phyloP scores from a whole-genome alignment of 805 yeast genomes.

The Wickerhamomyces rabaulensis region DNA sequence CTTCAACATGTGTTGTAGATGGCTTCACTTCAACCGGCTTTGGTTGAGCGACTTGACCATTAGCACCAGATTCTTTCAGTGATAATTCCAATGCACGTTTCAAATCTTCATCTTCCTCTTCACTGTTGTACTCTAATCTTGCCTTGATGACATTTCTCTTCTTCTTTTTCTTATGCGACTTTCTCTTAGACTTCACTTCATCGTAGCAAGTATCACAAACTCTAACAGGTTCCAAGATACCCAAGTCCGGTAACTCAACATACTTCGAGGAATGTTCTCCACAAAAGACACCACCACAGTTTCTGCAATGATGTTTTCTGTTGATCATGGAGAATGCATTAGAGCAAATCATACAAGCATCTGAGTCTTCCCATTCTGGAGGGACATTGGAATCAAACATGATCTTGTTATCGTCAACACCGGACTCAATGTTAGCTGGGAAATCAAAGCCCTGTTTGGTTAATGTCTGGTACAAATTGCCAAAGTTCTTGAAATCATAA shows the following conservation, averaged over 20 bases:
- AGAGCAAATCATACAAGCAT: conserved; percentile 92
- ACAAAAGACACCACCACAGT: conserved; percentile 94
- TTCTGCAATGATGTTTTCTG: conserved; percentile 93
- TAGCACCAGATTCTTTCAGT: conserved; percentile 44
- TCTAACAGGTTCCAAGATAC: conserved; percentile 83
- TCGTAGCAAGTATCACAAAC: conserved; percentile 89
- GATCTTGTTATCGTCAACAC: conserved; percentile 31
- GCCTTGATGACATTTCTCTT: conserved; percentile 23
- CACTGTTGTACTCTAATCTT: conserved; percentile 29
- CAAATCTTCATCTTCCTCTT: conserved; percentile 76
- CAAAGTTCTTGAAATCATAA: conserved; percentile 59
- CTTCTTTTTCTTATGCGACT: conserved; percentile 22
- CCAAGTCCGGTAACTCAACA: conserved; percentile 72
- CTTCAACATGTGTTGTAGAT: conserved; percentile 21
- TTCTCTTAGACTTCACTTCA: conserved; percentile 43
- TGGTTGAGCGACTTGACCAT: conserved; percentile 22
- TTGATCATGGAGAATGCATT: conserved; percentile 72
- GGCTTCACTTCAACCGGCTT: conserved; percentile 5
- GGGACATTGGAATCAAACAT: conserved; percentile 88
- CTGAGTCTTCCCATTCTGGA: conserved; percentile 96
- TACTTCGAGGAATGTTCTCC: conserved; percentile 76
- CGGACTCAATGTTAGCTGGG: conserved; percentile 39
- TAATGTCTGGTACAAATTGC: conserved; percentile 54
- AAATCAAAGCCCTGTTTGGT: conserved; percentile 60
- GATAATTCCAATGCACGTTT: conserved; percentile 76